Base-by-base conservation (phyloP, 2,329 filamentous ascomycete species). In the Venturia carpophila region DNA sequence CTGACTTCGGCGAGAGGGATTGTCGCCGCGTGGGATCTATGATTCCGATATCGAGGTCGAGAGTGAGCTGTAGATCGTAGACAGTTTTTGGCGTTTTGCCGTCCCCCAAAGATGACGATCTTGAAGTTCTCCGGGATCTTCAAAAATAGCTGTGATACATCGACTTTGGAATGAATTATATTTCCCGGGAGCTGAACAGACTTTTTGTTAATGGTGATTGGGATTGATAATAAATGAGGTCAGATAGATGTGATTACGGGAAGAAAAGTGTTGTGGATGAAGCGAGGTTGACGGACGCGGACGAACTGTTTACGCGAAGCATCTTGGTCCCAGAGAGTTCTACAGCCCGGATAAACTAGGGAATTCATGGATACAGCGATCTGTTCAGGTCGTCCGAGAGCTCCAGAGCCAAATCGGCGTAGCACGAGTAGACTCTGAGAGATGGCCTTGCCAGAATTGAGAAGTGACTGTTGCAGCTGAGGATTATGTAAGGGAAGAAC, bases 51-150 rank as follows among this genome's bases (percentile, higher is more conserved):
- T 52, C 24, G n/a, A 52, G n/a, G n/a, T 30, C 10, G 24, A 52
- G n/a, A 13, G n/a, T 19, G 21, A 13, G n/a, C 21, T 27, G 47
- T 7, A 52, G n/a, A 11, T 24, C 4, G 7, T 27, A 52, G 47
- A 52, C 21, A 24, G 7, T 1, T 7, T 9, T 7, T 1, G 47
- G 47, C 5, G 47, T 24, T 27, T 52, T 30, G 24, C 7, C 3
- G 10, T 52, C n/a, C 6, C 6, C n/a, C 56, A 15, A 60, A 60
- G 17, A 60, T 24, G 56, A 24, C 27, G 56, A 60, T 39, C 56
- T 60, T 60, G 30, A 37, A 60, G 56, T 37, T 60, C 30, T 60
- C 56, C 56, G 21, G 21, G 24, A 27, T 60, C 39, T 37, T 60
- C 15, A 19, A 27, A 27, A 60, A 15, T 60, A 60, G 5, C 56